Base-by-base conservation (phyloP, 1,284 basidiomycete species). In the Cryptococcus hybrid region DNA sequence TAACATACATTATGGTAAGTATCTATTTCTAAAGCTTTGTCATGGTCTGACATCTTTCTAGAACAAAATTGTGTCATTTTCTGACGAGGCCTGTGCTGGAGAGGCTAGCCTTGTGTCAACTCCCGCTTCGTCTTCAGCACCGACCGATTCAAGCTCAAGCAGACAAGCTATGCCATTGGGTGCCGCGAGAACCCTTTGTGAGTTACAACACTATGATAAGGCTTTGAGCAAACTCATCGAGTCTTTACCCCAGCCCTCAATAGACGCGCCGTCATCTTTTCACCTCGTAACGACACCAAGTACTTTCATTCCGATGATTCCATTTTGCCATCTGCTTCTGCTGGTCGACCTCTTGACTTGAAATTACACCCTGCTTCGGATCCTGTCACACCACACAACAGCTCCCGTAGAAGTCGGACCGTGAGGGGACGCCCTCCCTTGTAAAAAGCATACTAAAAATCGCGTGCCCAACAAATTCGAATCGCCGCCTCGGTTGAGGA, bases 401-500 rank as follows among this genome's bases (percentile, higher is more conserved):
- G 53, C 52, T 55, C 50, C 43, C 9, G 9, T 42, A 42, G 40
- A 42, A 9, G n/a, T 9, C 9, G 40, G 9, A 62, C 47, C 12
- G 38, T 59, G 52, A 18, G 54, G 58, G 48, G 15, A 13, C 38
- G 38, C 45, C n/a, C 7, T 8, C 54, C 35, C 42, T 63, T 49
- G 35, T 60, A 47, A 62, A 66, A 68, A 47, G 53, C 72, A 15
- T 68, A 71, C 38, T 64, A 67, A 44, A 44, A 74, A 57, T 42
- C 59, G 13, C 58, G 63, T 36, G 54, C 57, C 4, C 51, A 67
- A 15, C 48, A 67, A 13, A 77, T 78, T 34, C 67, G 71, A 7
- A 37, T 77, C 5, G 76, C 74, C 1, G 55, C 63, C 1, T 66
- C 66, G 0, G 74, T 73, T 12, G 73, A 74, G 42, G 72, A 77